Conservation (phyloP, 768 basidiomycete genomes). For the Hebeloma cylindrosporum region DNA sequence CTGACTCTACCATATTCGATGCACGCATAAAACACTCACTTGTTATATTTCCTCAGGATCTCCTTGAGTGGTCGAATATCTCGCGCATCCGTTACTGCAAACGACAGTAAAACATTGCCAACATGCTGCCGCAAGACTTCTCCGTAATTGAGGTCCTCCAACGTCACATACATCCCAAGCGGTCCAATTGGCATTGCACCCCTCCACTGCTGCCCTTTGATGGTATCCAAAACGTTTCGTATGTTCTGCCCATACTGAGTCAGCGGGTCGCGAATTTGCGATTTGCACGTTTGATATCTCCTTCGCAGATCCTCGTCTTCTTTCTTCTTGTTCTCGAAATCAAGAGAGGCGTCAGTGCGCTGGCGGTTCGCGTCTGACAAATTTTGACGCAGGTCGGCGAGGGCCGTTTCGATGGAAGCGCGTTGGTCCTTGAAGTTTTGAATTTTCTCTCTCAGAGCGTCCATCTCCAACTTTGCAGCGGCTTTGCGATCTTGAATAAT, state of each 20-base stretch:
- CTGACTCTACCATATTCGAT: neutral
- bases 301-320: neutral
- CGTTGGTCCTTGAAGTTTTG: too few relatives aligned
- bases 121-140: neutral
- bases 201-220: neutral
- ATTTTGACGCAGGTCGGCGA: too few relatives aligned
- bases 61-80: neutral
- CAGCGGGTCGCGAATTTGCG: constrained; percentile 4
- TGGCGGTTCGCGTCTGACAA: too few relatives aligned
- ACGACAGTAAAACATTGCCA: neutral
- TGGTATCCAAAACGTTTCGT: neutral
- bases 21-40: neutral
- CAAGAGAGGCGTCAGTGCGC: too few relatives aligned
- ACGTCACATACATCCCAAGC: neutral
- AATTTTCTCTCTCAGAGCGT: too few relatives aligned
- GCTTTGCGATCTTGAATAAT: too few relatives aligned
- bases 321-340: neutral
- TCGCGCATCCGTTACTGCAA: constrained; percentile 1
- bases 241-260: constrained; percentile 1
- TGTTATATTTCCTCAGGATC: neutral
- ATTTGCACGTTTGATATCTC: neutral
- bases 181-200: constrained; percentile 7
- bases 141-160: constrained; percentile 1
- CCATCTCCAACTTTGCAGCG: too few relatives aligned
- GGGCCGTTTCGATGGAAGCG: too few relatives aligned